These are phyloP conservation scores for Lentinus tigrinus DNA, from an alignment of 768 basidiomycete species.

Conservation along the genomic window DNA sequence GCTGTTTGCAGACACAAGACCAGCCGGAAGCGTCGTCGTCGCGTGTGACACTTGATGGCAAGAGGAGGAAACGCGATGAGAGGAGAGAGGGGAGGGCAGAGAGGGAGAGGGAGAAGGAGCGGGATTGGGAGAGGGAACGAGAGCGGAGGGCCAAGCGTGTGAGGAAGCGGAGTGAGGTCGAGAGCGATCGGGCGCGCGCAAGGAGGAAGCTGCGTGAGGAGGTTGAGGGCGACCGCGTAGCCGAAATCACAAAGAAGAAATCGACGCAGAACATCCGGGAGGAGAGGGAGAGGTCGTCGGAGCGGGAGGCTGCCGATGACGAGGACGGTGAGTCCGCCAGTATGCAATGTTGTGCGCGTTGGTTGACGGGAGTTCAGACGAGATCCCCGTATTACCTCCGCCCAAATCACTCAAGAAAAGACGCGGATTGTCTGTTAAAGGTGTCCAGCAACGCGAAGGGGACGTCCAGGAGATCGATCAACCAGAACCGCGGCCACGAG, in stretches of 20 bases:
- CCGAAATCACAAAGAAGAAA: slow-evolving; percentile 8
- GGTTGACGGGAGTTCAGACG: neutral
- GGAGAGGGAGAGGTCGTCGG: slow-evolving; percentile 8
- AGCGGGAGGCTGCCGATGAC: slow-evolving; percentile 12
- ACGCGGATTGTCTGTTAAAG: neutral
- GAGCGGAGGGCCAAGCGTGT: slow-evolving; percentile 16
- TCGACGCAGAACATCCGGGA: neutral
- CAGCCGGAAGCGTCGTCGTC: slow-evolving; percentile 24
- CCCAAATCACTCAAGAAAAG: slow-evolving; percentile 3
- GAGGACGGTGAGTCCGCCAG: slow-evolving; percentile 12
- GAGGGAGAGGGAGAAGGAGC: slow-evolving; percentile 10
- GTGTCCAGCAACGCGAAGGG: neutral
- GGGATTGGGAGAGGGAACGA: slow-evolving; percentile 4
- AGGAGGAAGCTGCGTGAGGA: slow-evolving; percentile 7
- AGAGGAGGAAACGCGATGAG: slow-evolving; percentile 8
- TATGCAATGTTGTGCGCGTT: neutral
- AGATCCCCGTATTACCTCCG: neutral
- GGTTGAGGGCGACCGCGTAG: slow-evolving; percentile 2
- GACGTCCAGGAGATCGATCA: neutral
- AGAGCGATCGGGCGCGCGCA: slow-evolving; percentile 9
- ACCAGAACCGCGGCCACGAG: neutral
- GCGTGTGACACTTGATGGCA: slow-evolving; percentile 23
- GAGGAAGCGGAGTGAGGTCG: slow-evolving; percentile 15
- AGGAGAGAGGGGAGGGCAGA: slow-evolving; percentile 1
- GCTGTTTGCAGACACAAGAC: slow-evolving; percentile 1